These are phyloP conservation scores for Blastosporella zonata DNA, from an alignment of 1,284 basidiomycete genomes.

Conservation along the genomic window DNA sequence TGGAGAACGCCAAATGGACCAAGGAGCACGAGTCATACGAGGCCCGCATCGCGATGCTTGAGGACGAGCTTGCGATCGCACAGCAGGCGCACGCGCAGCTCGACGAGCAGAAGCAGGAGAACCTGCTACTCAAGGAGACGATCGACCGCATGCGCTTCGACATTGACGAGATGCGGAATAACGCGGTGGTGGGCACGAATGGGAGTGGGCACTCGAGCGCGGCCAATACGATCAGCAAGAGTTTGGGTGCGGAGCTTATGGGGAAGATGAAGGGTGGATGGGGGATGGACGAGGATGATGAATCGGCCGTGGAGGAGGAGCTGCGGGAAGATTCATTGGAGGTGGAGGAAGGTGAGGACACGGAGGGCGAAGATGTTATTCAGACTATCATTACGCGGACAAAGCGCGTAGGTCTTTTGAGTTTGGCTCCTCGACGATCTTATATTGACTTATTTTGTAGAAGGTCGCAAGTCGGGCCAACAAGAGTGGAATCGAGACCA, in stretches of 20 bases:
- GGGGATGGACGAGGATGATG: slow-evolving; percentile 37
- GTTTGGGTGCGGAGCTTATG: slow-evolving; percentile 77
- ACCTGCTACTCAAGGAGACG: slow-evolving; percentile 86
- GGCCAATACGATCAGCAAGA: slow-evolving; percentile 60
- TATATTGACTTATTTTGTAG: slow-evolving; percentile 31
- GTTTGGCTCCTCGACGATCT: not conserved
- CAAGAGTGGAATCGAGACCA: slow-evolving; percentile 38
- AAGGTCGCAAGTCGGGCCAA: slow-evolving; percentile 63
- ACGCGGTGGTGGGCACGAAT: slow-evolving; percentile 35
- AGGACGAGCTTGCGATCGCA: slow-evolving; percentile 64
- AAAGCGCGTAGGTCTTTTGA: slow-evolving; percentile 53
- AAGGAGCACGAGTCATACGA: slow-evolving; percentile 71
- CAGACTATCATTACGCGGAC: slow-evolving; percentile 80
- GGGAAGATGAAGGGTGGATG: slow-evolving; percentile 51
- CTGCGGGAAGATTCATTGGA: slow-evolving; percentile 8
- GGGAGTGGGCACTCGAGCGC: slow-evolving; percentile 49
- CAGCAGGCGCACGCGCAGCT: slow-evolving; percentile 69
- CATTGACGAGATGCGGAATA: slow-evolving; percentile 81
- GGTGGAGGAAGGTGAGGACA: slow-evolving; percentile 52
- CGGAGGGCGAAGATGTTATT: slow-evolving; percentile 71
- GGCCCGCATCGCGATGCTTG: slow-evolving; percentile 68
- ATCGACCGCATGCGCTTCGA: slow-evolving; percentile 90
- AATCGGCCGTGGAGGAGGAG: slow-evolving; percentile 30
- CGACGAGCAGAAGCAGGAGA: slow-evolving; percentile 90
- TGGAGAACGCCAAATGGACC: slow-evolving; percentile 59